Conservation (phyloP, 441 rosid species). For the Euphorbia corollata region DNA sequence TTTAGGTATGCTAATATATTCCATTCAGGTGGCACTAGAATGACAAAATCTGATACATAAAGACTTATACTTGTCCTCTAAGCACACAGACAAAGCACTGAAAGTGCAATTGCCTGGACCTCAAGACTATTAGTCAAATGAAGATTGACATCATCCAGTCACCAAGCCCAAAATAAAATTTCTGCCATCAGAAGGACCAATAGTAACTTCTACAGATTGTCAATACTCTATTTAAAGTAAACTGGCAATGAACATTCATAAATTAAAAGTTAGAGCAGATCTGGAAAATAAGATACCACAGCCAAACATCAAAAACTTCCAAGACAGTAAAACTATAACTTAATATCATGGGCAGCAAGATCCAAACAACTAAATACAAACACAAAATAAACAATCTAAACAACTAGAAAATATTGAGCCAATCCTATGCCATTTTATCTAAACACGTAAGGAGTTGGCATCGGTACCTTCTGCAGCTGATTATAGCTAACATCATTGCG, state of each 20-base stretch:
- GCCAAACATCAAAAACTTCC: slow-evolving; percentile 4
- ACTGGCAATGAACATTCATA: slow-evolving; percentile 8
- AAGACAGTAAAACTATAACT: not conserved
- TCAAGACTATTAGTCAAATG: not conserved
- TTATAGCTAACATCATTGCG: slow-evolving; percentile 61
- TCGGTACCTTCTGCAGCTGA: slow-evolving; percentile 78
- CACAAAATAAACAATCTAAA: slow-evolving; percentile 14
- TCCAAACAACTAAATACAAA: slow-evolving; percentile 22
- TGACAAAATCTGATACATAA: not conserved
- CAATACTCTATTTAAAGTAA: slow-evolving; percentile 2
- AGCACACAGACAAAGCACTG: slow-evolving; percentile 8
- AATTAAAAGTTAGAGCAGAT: slow-evolving; percentile 1
- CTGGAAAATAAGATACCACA: not conserved
- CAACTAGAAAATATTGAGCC: slow-evolving; percentile 23
- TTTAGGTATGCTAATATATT: not conserved
- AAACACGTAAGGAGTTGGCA: not conserved
- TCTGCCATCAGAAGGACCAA: not conserved
- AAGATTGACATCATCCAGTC: not conserved
- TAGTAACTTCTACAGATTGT: not conserved
- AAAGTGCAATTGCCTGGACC: not conserved
- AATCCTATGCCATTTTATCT: slow-evolving; percentile 23
- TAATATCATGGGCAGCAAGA: slow-evolving; percentile 22
- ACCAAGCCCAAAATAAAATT: not conserved
- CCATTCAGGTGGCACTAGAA: not conserved
- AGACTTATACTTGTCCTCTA: slow-evolving; percentile 6